These are phyloP conservation scores for Podospora appendiculata DNA, from an alignment of 495 filamentous ascomycete genomes.

Conservation along the genomic window DNA sequence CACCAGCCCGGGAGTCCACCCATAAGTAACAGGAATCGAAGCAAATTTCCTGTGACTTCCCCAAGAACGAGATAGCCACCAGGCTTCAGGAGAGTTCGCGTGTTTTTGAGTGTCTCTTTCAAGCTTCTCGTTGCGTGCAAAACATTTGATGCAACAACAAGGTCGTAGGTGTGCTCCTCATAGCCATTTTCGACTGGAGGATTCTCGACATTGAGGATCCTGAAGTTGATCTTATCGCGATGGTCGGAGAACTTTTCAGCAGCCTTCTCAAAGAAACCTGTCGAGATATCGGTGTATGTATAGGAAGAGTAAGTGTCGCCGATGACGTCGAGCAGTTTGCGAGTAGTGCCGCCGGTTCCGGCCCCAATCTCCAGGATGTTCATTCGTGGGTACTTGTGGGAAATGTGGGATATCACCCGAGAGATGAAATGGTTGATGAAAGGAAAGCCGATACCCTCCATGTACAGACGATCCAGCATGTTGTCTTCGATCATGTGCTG, in stretches of 20 bases:
- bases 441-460: no score
- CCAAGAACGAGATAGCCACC: background rate
- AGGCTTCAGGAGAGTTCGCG: background rate
- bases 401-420: no score
- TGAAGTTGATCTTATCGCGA: background rate
- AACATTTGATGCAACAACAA: background rate
- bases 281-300: background rate
- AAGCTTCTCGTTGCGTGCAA: background rate
- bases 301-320: background rate
- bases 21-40: background rate
- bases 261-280: background rate
- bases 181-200: background rate
- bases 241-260: background rate
- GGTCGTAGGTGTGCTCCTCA: background rate
- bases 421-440: no score
- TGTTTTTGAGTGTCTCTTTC: background rate
- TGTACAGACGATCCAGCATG: no score
- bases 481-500: no score
- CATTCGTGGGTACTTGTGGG: background rate
- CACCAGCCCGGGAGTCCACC: background rate
- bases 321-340: background rate
- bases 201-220: background rate
- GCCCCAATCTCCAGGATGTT: background rate
- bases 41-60: background rate
- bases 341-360: background rate